Percentiles rank a stretch among this genome's conserved stretches.
phyloP scores from a whole-genome alignment of 2,329 filamentous ascomycete genomes.

The Daldinia sp. region DNA sequence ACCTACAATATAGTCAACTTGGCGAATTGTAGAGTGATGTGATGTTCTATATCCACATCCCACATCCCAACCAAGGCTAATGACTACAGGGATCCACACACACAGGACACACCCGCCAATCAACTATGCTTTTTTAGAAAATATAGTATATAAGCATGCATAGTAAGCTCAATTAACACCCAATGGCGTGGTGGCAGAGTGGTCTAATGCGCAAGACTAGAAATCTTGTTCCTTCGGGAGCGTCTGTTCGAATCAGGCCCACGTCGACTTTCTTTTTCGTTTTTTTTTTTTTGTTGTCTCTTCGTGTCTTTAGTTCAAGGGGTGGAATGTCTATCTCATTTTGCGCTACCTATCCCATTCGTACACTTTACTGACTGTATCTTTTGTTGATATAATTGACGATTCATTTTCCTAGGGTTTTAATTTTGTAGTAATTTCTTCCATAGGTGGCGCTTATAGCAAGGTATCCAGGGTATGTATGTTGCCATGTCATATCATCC shows the following conservation, averaged over 20 bases:
- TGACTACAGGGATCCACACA: not conserved
- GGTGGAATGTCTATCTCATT: too few species aligned
- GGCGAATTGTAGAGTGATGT: not conserved
- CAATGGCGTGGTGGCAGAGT: slow-evolving; percentile 41
- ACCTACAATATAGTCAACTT: not conserved
- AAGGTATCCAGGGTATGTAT: too few species aligned
- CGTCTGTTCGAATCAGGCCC: slow-evolving; percentile 49
- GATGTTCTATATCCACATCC: not conserved
- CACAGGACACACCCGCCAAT: not conserved
- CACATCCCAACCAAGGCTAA: not conserved
- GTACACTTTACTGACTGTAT: too few species aligned
- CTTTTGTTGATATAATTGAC: too few species aligned
- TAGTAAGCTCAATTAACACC: not conserved
- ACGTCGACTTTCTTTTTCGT: slow-evolving; percentile 39
- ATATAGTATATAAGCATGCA: not conserved
- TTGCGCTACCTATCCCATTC: too few species aligned
- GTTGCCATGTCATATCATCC: too few species aligned
- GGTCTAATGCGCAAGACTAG: slow-evolving; percentile 48
- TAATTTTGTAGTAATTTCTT: too few species aligned
- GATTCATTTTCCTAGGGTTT: too few species aligned
- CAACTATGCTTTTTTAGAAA: not conserved
- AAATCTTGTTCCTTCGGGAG: slow-evolving; percentile 48
- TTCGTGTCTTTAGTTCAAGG: too few species aligned
- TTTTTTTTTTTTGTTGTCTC: too few species aligned
- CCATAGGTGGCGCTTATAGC: too few species aligned